Evolutionary conservation across 176 grass and related monocot species (phyloP).

Genomic region (Otatea glauca): DNA sequence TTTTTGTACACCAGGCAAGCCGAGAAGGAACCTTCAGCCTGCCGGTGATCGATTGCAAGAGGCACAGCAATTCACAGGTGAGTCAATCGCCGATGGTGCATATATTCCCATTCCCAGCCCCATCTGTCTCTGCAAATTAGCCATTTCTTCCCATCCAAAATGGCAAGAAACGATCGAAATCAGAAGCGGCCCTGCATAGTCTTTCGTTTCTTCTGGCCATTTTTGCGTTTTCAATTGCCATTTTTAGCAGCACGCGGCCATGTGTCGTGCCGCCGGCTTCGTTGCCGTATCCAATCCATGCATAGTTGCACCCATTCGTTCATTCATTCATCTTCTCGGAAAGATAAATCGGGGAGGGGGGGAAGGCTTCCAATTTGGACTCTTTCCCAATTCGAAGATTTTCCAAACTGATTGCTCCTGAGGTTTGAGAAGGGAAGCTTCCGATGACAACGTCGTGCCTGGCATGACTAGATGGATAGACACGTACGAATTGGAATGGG

Average conservation of each 20-base stretch:
- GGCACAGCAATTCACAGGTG: constrained; percentile 33
- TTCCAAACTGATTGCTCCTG: neutral
- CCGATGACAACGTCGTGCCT: neutral
- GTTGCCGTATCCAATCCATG: neutral
- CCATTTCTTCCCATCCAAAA: constrained; percentile 13
- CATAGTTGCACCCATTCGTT: neutral
- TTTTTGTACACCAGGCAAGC: neutral
- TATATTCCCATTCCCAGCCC: neutral
- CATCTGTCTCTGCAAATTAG: neutral
- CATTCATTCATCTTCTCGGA: neutral
- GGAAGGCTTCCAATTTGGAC: neutral
- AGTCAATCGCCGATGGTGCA: constrained; percentile 41
- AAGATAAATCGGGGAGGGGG: neutral
- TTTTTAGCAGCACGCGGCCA: constrained; percentile 17
- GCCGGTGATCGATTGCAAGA: neutral
- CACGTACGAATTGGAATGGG: constrained; percentile 27
- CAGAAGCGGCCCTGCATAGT: neutral
- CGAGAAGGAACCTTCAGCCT: neutral
- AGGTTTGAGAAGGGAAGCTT: constrained; percentile 37
- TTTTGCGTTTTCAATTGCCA: neutral
- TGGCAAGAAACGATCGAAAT: neutral
- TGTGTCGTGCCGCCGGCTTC: neutral
- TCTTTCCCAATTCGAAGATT: constrained; percentile 6
- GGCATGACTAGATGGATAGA: constrained; percentile 5
- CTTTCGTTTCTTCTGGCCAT: neutral